Base-by-base conservation (phyloP, 148 eudicot genomes). In the Selenicereus undatus region DNA sequence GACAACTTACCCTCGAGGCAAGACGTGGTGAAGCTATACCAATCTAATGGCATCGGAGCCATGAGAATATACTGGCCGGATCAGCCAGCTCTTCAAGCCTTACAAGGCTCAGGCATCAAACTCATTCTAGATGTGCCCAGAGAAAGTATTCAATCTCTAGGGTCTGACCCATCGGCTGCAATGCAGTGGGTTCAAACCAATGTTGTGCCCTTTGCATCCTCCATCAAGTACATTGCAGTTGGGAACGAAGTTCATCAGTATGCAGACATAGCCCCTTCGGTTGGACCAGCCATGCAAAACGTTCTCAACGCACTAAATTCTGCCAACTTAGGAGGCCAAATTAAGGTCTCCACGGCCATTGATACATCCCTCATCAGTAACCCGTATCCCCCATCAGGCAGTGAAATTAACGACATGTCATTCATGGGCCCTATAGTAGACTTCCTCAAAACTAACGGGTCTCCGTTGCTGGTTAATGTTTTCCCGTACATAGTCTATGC, bases 71-170 rank as follows among this genome's bases (percentile, higher is more conserved):
- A 90, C 71, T 83, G 73, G 21, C 89, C 93, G 7, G 65, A 86
- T 32, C 81, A 45, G 52, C 71, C 36, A 0, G 20, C 83, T 65
- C 81, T 88, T 8, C 86, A 81, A 45, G 91, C 93, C 5, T 79
- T 90, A 4, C 62, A 81, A 62, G 86, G 87, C 17, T 83, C 91
- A 8, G 69, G 78, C 79, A 90, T 90, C 18, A 83, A 80, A 60
- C 78, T 90, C 52, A 85, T 88, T 24, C 82, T 90, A 18, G 89
- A 80, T 39, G 88, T 90, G 43, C 87, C 89, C 2, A 87, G 78
- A 50, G 10, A 43, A 10, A 51, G 79, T 3, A 87, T 90, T 29
- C 86, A 74, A 42, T 54, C 82, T 42, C 66, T 90, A 0, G 90
- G 84, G 2, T 66, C 88, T 3, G 81, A 81, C 70, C 51, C 83